These are phyloP conservation scores for Mimosa bimucronata DNA, from an alignment of 306 rosid genomes.

Conservation along the genomic window DNA sequence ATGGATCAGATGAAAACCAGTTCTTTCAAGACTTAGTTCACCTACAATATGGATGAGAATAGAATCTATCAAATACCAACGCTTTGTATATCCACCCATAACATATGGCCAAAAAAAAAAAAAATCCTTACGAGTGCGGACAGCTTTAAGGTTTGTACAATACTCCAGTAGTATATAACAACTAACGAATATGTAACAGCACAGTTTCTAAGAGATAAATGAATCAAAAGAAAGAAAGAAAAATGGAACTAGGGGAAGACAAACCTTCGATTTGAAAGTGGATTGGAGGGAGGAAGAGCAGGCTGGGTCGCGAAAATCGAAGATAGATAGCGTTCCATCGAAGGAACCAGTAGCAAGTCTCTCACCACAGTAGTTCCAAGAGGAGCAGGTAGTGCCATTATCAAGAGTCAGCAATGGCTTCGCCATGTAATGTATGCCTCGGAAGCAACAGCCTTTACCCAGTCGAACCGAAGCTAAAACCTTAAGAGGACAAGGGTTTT, in stretches of 20 bases:
- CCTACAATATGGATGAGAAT: background rate
- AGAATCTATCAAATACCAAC: background rate
- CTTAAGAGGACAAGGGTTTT: background rate
- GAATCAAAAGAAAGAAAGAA: background rate
- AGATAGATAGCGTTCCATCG: slow-evolving; percentile 71
- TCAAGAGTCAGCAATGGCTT: slow-evolving; percentile 68
- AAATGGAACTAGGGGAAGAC: slow-evolving; percentile 1
- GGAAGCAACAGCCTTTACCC: background rate
- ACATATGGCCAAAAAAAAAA: background rate
- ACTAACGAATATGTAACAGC: background rate
- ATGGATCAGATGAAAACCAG: background rate
- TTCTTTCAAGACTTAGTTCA: background rate
- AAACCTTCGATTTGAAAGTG: slow-evolving; percentile 70
- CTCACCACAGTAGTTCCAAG: slow-evolving; percentile 70
- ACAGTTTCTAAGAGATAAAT: background rate
- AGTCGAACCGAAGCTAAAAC: background rate
- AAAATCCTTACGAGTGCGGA: background rate
- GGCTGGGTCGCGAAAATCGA: slow-evolving; percentile 60
- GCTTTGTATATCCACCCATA: background rate
- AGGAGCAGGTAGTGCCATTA: slow-evolving; percentile 66
- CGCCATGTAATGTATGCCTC: slow-evolving; percentile 56
- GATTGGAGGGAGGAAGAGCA: slow-evolving; percentile 66
- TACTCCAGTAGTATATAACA: too few species aligned
- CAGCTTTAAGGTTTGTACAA: background rate
- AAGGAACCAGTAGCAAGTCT: slow-evolving; percentile 75